Evolutionary conservation across 2,329 filamentous ascomycete genomes (phyloP), one percentile per base, ranked within the genome.

Genomic region (Aureobasidium pullulans): DNA sequence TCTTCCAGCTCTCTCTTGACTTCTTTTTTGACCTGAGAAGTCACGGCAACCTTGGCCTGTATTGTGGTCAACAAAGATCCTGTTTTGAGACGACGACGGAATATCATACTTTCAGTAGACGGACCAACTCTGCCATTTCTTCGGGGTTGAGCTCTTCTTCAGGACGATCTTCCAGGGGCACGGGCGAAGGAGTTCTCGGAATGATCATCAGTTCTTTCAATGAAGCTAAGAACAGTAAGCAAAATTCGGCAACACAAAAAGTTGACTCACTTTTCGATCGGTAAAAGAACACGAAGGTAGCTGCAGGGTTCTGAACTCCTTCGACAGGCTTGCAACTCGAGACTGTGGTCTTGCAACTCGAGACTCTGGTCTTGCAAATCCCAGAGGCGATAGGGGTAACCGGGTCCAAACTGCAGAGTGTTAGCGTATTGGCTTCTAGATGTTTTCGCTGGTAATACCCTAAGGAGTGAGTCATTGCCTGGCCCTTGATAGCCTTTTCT

Each of bases 161-260:
- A 13, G 63, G 61, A 5, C 65, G 63, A 11, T 64, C 54, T 44
- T 64, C 58, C 3, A 64, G 59, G 19, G 65, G 64, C n/a, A 49
- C 28, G 15, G 65, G 65, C 8, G 59, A 56, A 8, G 64, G 64
- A 1, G 63, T 64, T 29, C 63, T 66, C n/a, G 62, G 63, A 19
- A 67, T 62, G 59, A 67, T 64, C 36, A 63, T 48, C 49, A 66
- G 60, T 5, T 57, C 42, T 47, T 65, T 62, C 10, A 68, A 61
- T 6, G 57, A 54, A 15, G 62, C 65, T 63, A 23, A 6, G 9
- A 13, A 15, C 13, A 19, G 13, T 16, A n/a, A n/a, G 37, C 58
- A 32, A 60, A 37, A 28, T 13, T 50, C 29, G 13, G 15, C 9
- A 37, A 9, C 32, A 9, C 19, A 19, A 19, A 19, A 50, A 16